Conservation (phyloP, 208 protist genomes). For the Lotmaria passim region DNA sequence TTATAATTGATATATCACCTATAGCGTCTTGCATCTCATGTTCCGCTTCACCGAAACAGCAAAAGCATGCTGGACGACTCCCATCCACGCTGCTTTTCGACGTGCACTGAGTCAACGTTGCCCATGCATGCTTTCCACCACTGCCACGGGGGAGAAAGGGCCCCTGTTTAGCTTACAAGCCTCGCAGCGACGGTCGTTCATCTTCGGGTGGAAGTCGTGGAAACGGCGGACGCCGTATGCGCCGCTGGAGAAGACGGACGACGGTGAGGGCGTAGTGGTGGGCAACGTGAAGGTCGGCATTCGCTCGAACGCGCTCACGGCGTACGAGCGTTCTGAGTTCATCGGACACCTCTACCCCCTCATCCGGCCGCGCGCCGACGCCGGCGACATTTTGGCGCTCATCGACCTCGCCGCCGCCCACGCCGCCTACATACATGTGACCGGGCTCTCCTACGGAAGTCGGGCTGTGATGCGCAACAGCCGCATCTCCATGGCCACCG, state of each 20-base stretch:
- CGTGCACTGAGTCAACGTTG: neutral
- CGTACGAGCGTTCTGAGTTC: conserved; percentile 27
- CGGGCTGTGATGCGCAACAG: conserved; percentile 2
- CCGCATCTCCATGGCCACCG: conserved; percentile 45
- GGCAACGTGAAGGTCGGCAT: conserved; percentile 18
- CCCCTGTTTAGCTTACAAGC: neutral
- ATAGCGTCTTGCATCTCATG: neutral
- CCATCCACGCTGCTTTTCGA: neutral
- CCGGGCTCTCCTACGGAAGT: conserved; percentile 5
- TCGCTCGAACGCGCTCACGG: conserved; percentile 19
- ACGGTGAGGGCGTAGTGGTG: conserved; percentile 1
- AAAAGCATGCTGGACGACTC: neutral
- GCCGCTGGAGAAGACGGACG: conserved; percentile 8
- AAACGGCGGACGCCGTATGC: neutral
- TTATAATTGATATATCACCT: no score
- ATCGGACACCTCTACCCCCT: conserved; percentile 17
- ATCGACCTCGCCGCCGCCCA: conserved; percentile 28
- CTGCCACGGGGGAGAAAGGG: neutral
- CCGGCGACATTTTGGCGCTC: conserved; percentile 44
- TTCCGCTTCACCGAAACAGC: neutral
- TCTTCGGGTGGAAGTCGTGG: neutral
- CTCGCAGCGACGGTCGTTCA: neutral
- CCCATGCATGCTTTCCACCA: neutral
- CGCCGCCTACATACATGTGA: conserved; percentile 13
- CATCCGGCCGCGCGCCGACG: conserved; percentile 26